Evolutionary conservation across 139 green algal species (phyloP), one percentile per base, ranked within the genome.

Genomic region (Nannochloris sp.): DNA sequence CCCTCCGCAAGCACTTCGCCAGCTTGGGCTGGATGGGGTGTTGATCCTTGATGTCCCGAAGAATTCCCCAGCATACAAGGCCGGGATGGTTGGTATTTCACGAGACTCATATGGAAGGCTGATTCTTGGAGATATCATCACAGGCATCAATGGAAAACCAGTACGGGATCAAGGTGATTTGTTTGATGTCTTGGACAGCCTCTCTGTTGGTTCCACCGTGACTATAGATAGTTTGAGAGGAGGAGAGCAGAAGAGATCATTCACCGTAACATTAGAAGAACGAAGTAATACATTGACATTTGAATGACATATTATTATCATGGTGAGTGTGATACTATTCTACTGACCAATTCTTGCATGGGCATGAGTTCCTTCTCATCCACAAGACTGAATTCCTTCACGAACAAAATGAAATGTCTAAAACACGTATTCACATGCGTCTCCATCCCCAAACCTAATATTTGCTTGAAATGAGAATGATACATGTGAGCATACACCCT

Each of bases 371-470:
- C 93, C 66, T 91, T 90, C 34, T 88, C 76, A 11, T 96, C 90
- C 8, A 98, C 85, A 12, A 98, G 75, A 16, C 82, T 60, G 25
- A 79, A 83, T 10, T 75, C 75, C 71, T 84, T 60, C 0, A 81
- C 86, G 66, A 97, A 98, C 64, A 89, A 86, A 66, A 98, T 93
- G 75, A 98, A 98, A 80, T 98, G 92, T 67, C 96, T 96, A 84
- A 99, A 99, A 79, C 88, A 97, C 14, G 92, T 98, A 83, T 98
- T 98, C 21, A 99, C 75, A 80, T 99, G 93, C 2, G 92, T 86
- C 68, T 97, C 87, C 68, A 90, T 84, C 11, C 76, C 80, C 16
- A 95, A 70, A 15, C 53, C 68, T 67, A 79, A 81, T 4, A 92
- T 69, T 23, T 84, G 64, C 44, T 64, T 80, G 81, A 99, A 99